Conservation (phyloP, 495 filamentous ascomycete species). For the Trichoderma erinaceum region DNA sequence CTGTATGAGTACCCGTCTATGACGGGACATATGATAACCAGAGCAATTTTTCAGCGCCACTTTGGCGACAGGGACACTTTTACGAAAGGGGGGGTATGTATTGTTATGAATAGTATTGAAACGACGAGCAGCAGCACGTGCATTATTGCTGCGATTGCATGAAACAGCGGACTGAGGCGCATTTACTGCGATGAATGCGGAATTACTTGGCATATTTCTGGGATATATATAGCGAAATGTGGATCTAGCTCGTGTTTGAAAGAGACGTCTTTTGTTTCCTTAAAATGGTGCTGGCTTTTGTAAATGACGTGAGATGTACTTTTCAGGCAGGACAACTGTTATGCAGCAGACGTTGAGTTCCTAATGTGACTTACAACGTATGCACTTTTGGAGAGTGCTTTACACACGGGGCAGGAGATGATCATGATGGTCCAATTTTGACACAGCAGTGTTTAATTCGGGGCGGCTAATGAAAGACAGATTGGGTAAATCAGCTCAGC, state of each 20-base stretch:
- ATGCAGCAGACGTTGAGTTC: too few species aligned
- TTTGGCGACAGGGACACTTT: neutral
- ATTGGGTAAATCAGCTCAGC: too few species aligned
- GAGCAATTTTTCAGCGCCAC: neutral
- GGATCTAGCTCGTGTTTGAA: neutral
- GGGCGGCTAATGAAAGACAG: too few species aligned
- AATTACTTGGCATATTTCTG: neutral
- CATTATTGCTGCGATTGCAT: neutral
- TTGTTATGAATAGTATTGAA: neutral
- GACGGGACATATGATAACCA: neutral
- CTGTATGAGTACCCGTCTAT: neutral
- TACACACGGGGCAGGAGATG: too few species aligned
- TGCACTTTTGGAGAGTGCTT: too few species aligned
- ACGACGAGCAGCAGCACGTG: conserved; percentile 7
- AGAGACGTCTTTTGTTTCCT: neutral
- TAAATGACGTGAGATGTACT: too few species aligned
- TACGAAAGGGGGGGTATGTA: neutral
- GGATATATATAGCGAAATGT: neutral
- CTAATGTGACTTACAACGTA: too few species aligned
- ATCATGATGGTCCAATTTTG: too few species aligned
- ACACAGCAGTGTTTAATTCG: too few species aligned
- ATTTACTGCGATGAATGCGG: neutral
- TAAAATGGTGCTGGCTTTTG: too few species aligned
- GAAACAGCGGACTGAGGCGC: conserved; percentile 7
- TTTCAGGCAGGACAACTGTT: too few species aligned